phyloP scores from a whole-genome alignment of 2,329 filamentous ascomycete genomes.

The Fusarium sp. region DNA sequence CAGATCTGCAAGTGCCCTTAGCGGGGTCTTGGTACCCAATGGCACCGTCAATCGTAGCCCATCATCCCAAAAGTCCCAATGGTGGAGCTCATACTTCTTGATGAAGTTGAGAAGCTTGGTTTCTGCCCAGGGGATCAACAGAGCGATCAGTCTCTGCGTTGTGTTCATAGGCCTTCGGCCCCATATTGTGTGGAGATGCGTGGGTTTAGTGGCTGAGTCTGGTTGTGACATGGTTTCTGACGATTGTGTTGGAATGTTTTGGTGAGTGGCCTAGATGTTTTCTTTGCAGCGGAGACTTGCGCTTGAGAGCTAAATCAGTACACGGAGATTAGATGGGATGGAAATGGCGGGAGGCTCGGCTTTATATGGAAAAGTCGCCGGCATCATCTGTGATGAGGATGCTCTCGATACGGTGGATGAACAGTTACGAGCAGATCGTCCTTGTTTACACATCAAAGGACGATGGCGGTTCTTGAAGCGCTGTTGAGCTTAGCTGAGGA shows the following conservation, averaged over 20 bases:
- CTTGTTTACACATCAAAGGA: background rate
- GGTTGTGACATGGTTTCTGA: background rate
- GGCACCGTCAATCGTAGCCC: background rate
- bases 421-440: accelerated
- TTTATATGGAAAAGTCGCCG: background rate
- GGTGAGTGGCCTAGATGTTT: background rate
- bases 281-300: background rate
- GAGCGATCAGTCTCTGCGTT: background rate
- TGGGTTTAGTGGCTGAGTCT: accelerated
- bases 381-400: background rate
- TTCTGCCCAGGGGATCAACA: background rate
- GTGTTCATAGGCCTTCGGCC: background rate
- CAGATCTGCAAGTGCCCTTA: background rate
- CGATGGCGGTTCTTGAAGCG: background rate
- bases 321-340: background rate
- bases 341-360: accelerated
- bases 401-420: accelerated
- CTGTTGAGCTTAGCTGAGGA: background rate
- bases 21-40: background rate
- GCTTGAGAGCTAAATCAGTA: accelerated
- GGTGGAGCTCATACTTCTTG: background rate
- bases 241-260: background rate
- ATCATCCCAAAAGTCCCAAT: background rate
- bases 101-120: background rate
- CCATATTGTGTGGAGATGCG: background rate